Conservation (phyloP, 2,329 filamentous ascomycete species). For the Blumeria hordei region DNA sequence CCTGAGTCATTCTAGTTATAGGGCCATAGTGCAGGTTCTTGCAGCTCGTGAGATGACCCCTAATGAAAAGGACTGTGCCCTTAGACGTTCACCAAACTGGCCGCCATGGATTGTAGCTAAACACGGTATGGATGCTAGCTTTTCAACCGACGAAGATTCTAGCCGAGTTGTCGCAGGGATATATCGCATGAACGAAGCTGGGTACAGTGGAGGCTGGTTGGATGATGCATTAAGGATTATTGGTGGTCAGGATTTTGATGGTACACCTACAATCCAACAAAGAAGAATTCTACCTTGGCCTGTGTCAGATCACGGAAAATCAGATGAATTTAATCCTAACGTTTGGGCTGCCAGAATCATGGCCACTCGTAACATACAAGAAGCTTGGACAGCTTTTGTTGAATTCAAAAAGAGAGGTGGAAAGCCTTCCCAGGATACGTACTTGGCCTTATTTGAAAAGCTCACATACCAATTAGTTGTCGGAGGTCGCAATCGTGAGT, state of each 20-base stretch:
- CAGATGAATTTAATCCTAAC: neutral
- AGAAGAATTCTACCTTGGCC: slow-evolving; percentile 15
- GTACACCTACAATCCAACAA: slow-evolving; percentile 32
- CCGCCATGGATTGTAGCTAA: slow-evolving; percentile 32
- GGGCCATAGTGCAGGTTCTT: slow-evolving; percentile 28
- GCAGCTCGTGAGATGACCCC: slow-evolving; percentile 27
- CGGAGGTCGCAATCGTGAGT: slow-evolving; percentile 5
- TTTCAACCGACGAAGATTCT: slow-evolving; percentile 25
- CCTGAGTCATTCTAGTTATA: slow-evolving; percentile 27
- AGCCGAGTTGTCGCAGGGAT: slow-evolving; percentile 29
- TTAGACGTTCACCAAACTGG: slow-evolving; percentile 28
- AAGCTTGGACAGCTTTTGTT: slow-evolving; percentile 28
- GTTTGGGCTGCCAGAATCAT: slow-evolving; percentile 31
- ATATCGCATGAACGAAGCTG: slow-evolving; percentile 29
- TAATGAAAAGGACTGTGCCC: slow-evolving; percentile 23
- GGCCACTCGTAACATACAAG: slow-evolving; percentile 33
- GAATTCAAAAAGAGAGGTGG: slow-evolving; percentile 15
- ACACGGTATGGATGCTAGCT: slow-evolving; percentile 33
- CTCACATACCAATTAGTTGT: slow-evolving; percentile 18
- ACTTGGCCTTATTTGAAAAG: slow-evolving; percentile 35
- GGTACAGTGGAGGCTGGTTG: slow-evolving; percentile 22
- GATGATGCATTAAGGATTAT: slow-evolving; percentile 27
- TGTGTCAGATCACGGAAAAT: neutral
- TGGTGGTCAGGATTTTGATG: slow-evolving; percentile 25
- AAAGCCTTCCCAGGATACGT: slow-evolving; percentile 22